Conservation (phyloP, 768 basidiomycete species). For the Mycena vitilis region DNA sequence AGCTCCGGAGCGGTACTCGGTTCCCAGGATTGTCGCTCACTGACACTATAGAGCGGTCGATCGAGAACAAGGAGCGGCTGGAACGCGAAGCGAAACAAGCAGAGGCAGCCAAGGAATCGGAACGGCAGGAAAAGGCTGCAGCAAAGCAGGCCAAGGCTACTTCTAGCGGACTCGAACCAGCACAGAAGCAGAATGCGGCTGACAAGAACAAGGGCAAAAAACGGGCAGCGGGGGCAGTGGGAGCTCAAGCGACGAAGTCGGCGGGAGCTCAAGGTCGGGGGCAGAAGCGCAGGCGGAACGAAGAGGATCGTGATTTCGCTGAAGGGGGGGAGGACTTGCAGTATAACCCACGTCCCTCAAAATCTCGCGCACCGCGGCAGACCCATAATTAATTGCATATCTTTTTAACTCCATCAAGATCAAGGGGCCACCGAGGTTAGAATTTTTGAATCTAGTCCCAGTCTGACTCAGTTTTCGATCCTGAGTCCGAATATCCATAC, state of each 20-base stretch:
- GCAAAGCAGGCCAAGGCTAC: not conserved
- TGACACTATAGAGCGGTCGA: slow-evolving; percentile 1
- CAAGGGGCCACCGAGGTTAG: no score
- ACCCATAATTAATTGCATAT: not conserved
- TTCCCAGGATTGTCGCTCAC: not conserved
- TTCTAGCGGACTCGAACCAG: no score
- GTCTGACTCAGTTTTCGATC: no score
- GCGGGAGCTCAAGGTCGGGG: no score
- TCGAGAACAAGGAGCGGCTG: not conserved
- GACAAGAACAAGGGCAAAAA: no score
- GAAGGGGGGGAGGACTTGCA: slow-evolving; percentile 2
- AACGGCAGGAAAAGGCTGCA: not conserved
- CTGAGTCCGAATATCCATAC: no score
- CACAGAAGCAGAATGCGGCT: no score
- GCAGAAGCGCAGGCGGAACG: no score
- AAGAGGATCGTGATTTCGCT: slow-evolving; percentile 1
- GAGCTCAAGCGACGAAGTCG: no score
- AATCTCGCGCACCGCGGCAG: not conserved
- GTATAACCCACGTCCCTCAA: not conserved
- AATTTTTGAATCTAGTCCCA: no score
- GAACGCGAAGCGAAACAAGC: slow-evolving; percentile 1
- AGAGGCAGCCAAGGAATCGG: not conserved
- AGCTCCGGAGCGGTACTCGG: not conserved
- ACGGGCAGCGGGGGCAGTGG: no score
- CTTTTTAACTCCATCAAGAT: not conserved